Evolutionary conservation across 2,329 filamentous ascomycete species (phyloP).

Genomic region (Colletotrichum horii): DNA sequence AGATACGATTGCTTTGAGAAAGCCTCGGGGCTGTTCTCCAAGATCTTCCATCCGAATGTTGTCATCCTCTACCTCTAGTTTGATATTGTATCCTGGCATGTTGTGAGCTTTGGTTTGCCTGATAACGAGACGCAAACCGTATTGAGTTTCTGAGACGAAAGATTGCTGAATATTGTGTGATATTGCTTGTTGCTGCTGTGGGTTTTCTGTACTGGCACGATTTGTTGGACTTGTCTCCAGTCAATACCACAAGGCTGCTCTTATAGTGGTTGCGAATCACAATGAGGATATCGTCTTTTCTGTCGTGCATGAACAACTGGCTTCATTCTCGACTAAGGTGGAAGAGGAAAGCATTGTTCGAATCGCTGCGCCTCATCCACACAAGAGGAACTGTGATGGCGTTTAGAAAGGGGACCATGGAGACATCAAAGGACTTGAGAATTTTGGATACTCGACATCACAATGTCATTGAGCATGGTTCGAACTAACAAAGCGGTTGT

Average conservation of each 20-base stretch:
- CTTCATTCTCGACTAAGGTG: not conserved
- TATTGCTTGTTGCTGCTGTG: not conserved
- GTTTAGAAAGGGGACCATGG: not conserved
- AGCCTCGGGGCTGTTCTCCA: not conserved
- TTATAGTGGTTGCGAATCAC: not conserved
- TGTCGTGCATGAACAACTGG: not conserved
- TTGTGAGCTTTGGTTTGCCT: not conserved
- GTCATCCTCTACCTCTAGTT: not conserved
- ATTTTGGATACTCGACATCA: not conserved
- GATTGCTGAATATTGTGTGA: not conserved
- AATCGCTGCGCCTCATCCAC: not conserved
- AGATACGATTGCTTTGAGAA: not conserved
- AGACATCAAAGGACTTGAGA: not conserved
- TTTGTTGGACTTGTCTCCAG: not conserved
- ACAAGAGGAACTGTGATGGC: not conserved
- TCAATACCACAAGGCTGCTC: not conserved
- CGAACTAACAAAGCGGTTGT: not conserved
- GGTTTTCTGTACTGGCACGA: not conserved
- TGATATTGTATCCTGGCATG: not conserved
- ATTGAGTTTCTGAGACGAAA: not conserved
- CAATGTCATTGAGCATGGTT: not conserved
- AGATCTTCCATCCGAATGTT: not conserved
- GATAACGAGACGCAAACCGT: not conserved
- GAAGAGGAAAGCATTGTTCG: not conserved
- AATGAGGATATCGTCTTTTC: not conserved